These are phyloP conservation scores for Ambrosia hybrid DNA, from an alignment of 140 eudicot species.

Conservation along the genomic window DNA sequence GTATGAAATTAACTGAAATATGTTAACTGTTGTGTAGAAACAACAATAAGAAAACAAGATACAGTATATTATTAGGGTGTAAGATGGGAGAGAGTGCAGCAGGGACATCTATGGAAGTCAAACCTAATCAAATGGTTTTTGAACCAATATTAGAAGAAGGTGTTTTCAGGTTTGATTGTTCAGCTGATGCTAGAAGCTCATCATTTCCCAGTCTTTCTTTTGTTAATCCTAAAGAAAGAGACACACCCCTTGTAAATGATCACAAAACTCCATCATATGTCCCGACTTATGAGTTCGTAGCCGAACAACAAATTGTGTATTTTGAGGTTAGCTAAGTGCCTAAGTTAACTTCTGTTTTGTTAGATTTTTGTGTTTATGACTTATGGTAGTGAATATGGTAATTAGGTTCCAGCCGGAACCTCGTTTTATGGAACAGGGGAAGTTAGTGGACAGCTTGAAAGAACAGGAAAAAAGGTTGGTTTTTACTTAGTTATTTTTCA, in stretches of 20 bases:
- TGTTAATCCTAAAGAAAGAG: conserved; percentile 56
- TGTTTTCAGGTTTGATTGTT: conserved; percentile 84
- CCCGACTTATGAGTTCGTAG: conserved; percentile 55
- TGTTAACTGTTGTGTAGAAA: too few relatives aligned
- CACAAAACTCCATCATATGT: conserved; percentile 52
- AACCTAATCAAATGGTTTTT: conserved; percentile 55
- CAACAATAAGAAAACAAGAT: too few relatives aligned
- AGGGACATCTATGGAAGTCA: conserved; percentile 40
- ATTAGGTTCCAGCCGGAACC: conserved; percentile 78
- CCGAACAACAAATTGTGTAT: conserved; percentile 56
- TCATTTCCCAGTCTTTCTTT: conserved; percentile 85
- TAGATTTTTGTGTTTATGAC: background rate
- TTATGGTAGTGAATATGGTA: conserved; percentile 7
- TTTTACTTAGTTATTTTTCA: background rate
- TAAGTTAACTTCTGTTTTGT: background rate
- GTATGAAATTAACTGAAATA: background rate
- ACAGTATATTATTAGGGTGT: conserved; percentile 25
- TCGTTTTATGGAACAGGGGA: conserved; percentile 92
- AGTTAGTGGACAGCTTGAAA: conserved; percentile 87
- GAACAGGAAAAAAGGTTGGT: conserved; percentile 85
- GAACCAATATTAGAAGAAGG: conserved; percentile 84
- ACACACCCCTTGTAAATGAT: conserved; percentile 41
- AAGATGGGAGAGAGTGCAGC: conserved; percentile 54
- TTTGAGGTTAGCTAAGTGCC: conserved; percentile 73
- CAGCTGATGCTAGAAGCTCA: conserved; percentile 61